Conservation (phyloP, 2,329 filamentous ascomycete genomes). For the Xylariaceae sp. region DNA sequence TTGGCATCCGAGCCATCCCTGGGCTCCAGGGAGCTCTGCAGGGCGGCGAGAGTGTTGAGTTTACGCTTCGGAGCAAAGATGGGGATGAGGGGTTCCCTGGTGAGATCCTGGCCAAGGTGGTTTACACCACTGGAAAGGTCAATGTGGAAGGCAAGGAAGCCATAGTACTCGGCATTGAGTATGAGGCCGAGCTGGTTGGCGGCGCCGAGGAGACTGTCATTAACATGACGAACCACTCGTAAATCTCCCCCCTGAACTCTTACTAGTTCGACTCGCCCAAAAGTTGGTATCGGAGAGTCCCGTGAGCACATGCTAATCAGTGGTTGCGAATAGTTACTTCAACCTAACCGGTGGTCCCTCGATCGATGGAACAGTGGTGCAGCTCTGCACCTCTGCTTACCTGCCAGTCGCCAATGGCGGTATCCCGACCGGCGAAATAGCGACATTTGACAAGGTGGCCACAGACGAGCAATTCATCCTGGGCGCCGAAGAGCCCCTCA, state of each 20-base stretch:
- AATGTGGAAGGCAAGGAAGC: constrained; percentile 56
- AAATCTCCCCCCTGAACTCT: constrained; percentile 24
- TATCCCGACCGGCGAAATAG: constrained; percentile 67
- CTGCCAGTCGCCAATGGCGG: constrained; percentile 66
- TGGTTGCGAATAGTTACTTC: constrained; percentile 48
- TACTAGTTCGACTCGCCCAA: not conserved
- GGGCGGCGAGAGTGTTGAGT: constrained; percentile 62
- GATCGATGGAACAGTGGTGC: constrained; percentile 57
- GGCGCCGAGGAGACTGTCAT: constrained; percentile 84
- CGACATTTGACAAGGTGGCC: constrained; percentile 58
- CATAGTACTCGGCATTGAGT: constrained; percentile 76
- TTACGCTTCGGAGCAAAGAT: constrained; percentile 63
- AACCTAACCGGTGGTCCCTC: constrained; percentile 52
- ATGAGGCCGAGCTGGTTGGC: constrained; percentile 74
- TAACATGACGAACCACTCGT: constrained; percentile 96
- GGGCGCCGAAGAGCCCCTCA: constrained; percentile 62
- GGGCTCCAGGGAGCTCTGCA: constrained; percentile 44
- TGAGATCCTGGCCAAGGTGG: constrained; percentile 68
- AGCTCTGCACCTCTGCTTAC: constrained; percentile 58
- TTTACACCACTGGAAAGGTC: constrained; percentile 72
- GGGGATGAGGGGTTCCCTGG: constrained; percentile 90
- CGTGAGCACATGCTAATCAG: not conserved
- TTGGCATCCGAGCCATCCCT: constrained; percentile 47
- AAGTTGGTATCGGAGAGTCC: not conserved
- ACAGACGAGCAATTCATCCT: constrained; percentile 66